These are phyloP conservation scores for Pyropia yezoensis DNA, from an alignment of 23 red algal genomes.

Conservation along the genomic window DNA sequence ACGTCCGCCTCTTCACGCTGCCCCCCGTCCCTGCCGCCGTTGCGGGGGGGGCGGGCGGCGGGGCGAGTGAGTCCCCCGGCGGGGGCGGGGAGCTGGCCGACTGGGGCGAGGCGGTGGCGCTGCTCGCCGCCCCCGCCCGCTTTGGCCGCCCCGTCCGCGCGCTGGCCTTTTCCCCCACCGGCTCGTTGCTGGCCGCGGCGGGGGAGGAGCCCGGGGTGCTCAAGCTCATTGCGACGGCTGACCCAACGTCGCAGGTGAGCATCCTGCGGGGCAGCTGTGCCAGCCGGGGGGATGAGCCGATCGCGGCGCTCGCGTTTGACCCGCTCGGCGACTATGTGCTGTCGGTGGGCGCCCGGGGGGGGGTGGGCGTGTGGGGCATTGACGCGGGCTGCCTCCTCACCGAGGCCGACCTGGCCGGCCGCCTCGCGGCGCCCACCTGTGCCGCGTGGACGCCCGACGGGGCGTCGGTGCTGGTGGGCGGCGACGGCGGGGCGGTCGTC, in stretches of 20 bases:
- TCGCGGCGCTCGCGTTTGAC: constrained; percentile 36
- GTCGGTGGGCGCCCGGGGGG: constrained; percentile 31
- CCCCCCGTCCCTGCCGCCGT: neutral
- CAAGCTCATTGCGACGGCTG: constrained; percentile 53
- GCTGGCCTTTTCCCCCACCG: constrained; percentile 44
- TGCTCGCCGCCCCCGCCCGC: constrained; percentile 32
- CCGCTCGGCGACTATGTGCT: constrained; percentile 46
- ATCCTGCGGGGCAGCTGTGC: constrained; percentile 17
- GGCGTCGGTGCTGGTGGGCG: constrained; percentile 20
- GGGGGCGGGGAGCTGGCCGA: neutral
- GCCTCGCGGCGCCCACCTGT: constrained; percentile 12
- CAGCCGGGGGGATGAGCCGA: constrained; percentile 20
- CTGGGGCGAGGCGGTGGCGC: constrained; percentile 3
- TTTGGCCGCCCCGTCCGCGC: constrained; percentile 43
- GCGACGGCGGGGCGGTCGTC: constrained; percentile 28
- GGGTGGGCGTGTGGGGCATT: constrained; percentile 42
- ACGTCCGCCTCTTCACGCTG: constrained; percentile 43
- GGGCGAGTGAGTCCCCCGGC: too few relatives aligned
- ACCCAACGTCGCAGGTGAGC: constrained; percentile 19
- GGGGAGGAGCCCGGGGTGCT: constrained; percentile 67
- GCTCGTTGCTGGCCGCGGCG: constrained; percentile 38
- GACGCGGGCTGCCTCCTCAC: constrained; percentile 12
- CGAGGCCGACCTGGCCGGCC: constrained; percentile 23
- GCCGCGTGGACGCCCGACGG: constrained; percentile 47
- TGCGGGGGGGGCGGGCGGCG: neutral